phyloP scores from a whole-genome alignment of 805 yeast species.

The Blastobotrys muscicola region DNA sequence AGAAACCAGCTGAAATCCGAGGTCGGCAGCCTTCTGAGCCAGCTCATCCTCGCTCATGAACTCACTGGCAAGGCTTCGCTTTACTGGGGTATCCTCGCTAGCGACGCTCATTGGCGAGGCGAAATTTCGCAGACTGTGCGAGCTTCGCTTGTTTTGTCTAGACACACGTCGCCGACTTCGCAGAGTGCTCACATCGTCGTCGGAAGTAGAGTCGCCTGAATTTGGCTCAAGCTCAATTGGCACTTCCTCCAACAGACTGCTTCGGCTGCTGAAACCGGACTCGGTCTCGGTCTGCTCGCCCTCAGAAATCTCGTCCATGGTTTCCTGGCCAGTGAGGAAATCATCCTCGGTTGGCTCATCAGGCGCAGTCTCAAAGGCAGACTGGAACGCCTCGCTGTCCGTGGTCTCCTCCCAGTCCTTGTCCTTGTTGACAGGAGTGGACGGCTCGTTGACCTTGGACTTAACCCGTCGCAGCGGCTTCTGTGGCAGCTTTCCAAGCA shows the following conservation, averaged over 20 bases:
- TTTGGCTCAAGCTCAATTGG: too few species aligned
- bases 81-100: slow-evolving; percentile 4
- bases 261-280: slow-evolving; percentile 2
- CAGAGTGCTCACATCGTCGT: slow-evolving; percentile 3
- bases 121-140: not conserved
- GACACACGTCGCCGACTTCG: slow-evolving; percentile 2
- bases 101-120: not conserved
- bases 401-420: slow-evolving; percentile 15
- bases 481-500: not conserved
- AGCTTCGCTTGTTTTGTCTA: slow-evolving; percentile 1
- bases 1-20: slow-evolving; percentile 17
- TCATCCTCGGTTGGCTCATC: slow-evolving; percentile 25
- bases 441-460: slow-evolving; percentile 9
- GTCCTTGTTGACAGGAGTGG: slow-evolving; percentile 5
- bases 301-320: slow-evolving; percentile 16
- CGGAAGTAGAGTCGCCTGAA: slow-evolving; percentile 10
- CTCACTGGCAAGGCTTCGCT: slow-evolving; percentile 17
- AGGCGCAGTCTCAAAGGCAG: slow-evolving; percentile 22
- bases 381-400: slow-evolving; percentile 15
- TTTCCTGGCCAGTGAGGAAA: slow-evolving; percentile 15
- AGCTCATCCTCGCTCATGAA: slow-evolving; percentile 20
- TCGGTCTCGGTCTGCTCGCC: slow-evolving; percentile 27
- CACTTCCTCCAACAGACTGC: too few species aligned
- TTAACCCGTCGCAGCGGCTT: slow-evolving; percentile 2
- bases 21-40: slow-evolving; percentile 16